Conservation (phyloP, 2,329 filamentous ascomycete species). For the Xylaria sp. region DNA sequence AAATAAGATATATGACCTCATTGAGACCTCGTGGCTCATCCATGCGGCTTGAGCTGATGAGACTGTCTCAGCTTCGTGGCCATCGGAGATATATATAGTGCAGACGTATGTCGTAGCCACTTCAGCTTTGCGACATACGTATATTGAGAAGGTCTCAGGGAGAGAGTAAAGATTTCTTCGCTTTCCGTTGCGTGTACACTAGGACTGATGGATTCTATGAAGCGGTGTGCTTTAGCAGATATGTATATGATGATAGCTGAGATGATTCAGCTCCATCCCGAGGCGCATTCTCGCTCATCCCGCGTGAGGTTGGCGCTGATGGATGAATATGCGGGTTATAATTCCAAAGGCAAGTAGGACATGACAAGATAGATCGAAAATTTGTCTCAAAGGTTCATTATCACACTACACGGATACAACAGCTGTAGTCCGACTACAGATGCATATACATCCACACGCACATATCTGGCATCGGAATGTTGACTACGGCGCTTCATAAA, state of each 20-base stretch:
- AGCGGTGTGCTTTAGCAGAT: too few species aligned
- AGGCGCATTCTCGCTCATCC: background rate
- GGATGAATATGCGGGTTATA: background rate
- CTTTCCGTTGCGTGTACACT: constrained; percentile 12
- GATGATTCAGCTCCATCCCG: background rate
- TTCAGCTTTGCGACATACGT: constrained; percentile 8
- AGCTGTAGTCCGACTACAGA: background rate
- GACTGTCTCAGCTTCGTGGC: constrained; percentile 11
- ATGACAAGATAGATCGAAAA: background rate
- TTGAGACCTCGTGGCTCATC: background rate
- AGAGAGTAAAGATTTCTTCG: background rate
- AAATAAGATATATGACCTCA: background rate
- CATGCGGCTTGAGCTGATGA: background rate
- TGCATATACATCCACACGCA: background rate
- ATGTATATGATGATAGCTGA: too few species aligned
- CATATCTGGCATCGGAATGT: background rate
- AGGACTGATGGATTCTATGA: background rate
- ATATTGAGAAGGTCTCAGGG: background rate
- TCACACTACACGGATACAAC: background rate
- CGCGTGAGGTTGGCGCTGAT: background rate
- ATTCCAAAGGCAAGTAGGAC: background rate
- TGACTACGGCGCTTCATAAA: background rate
- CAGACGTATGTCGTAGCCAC: background rate
- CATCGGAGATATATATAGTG: constrained; percentile 14
- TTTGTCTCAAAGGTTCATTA: too few species aligned